These are phyloP conservation scores for Hordeum pubiflorum DNA, from an alignment of 202 grass and related monocot species.

Conservation along the genomic window DNA sequence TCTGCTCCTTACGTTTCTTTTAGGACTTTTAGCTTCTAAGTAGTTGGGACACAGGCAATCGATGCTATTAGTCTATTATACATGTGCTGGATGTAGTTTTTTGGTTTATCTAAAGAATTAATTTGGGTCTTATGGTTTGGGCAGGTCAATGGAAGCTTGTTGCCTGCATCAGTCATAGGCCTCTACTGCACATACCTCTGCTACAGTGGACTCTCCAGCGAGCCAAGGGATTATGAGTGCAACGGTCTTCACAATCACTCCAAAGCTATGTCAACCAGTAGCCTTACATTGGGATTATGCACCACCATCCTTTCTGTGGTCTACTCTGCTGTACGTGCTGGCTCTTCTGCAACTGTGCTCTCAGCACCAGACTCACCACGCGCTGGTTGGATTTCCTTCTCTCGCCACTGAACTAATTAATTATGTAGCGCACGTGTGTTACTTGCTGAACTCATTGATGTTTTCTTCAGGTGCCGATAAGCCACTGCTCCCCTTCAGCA, in stretches of 20 bases:
- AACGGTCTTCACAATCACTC: constrained; percentile 96
- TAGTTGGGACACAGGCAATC: neutral
- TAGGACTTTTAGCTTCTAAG: neutral
- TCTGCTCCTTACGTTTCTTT: neutral
- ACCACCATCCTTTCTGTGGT: constrained; percentile 94
- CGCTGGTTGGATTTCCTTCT: constrained; percentile 40
- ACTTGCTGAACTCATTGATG: neutral
- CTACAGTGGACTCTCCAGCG: constrained; percentile 90
- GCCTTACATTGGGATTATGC: constrained; percentile 68
- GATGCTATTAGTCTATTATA: neutral
- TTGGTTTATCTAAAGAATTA: neutral
- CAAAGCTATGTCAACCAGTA: constrained; percentile 85
- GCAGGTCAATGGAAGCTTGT: constrained; percentile 86
- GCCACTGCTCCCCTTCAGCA: constrained; percentile 88
- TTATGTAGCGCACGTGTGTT: neutral
- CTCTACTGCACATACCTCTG: constrained; percentile 89
- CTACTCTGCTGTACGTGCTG: constrained; percentile 93
- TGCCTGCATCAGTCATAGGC: constrained; percentile 86
- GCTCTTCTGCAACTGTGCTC: constrained; percentile 73
- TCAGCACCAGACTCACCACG: constrained; percentile 71
- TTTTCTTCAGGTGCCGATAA: constrained; percentile 60
- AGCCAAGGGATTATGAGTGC: constrained; percentile 92
- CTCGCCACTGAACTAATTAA: neutral
- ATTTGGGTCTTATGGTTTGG: neutral
- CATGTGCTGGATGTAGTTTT: neutral